phyloP scores from a whole-genome alignment of 176 grass and related monocot species.

The Lolium perenne region DNA sequence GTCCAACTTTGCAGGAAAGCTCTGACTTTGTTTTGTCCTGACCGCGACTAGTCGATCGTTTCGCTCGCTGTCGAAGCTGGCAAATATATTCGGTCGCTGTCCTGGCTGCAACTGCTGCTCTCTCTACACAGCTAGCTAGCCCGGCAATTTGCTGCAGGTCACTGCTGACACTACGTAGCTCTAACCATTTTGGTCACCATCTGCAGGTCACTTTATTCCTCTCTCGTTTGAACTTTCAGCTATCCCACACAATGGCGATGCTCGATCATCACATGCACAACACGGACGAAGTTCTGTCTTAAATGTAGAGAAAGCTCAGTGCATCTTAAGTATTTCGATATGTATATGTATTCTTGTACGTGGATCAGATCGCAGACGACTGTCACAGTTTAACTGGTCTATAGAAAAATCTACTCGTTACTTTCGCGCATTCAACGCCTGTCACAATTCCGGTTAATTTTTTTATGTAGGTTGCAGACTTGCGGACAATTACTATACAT shows the following conservation, averaged over 20 bases:
- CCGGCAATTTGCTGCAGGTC: slow-evolving; percentile 34
- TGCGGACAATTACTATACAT: background rate
- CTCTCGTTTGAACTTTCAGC: background rate
- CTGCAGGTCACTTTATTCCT: background rate
- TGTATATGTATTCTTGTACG: background rate
- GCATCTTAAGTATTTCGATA: background rate
- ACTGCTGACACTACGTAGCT: slow-evolving; percentile 9
- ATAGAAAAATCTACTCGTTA: background rate
- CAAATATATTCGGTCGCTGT: slow-evolving; percentile 7
- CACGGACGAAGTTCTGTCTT: background rate
- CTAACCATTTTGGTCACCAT: background rate
- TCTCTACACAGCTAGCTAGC: slow-evolving; percentile 13
- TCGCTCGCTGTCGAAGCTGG: slow-evolving; percentile 27
- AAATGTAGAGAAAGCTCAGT: background rate
- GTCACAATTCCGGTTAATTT: background rate
- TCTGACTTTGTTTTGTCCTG: background rate
- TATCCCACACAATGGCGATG: background rate
- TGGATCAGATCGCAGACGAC: background rate
- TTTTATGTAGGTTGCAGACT: background rate
- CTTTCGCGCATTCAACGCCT: slow-evolving; percentile 13
- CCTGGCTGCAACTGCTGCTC: slow-evolving; percentile 31
- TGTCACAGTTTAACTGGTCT: background rate
- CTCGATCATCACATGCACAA: background rate
- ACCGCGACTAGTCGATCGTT: slow-evolving; percentile 19
- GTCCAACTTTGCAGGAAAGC: slow-evolving; percentile 57